These are phyloP conservation scores for Spergularia marina DNA, from an alignment of 148 eudicot genomes.

Conservation along the genomic window DNA sequence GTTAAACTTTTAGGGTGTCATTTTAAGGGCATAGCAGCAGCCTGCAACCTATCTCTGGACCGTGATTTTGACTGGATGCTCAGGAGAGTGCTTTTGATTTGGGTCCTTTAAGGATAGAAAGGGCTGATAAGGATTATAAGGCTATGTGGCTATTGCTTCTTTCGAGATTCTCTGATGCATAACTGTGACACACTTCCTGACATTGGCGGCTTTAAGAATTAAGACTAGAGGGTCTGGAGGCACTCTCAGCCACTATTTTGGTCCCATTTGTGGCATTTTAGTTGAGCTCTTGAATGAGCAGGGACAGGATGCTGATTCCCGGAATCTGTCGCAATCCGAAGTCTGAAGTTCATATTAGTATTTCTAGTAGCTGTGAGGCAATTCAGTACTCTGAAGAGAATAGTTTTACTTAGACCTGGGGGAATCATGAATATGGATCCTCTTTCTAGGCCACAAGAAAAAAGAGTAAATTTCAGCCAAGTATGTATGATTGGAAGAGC, in stretches of 20 bases:
- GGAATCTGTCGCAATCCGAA: conserved; percentile 10
- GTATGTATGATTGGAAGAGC: background rate
- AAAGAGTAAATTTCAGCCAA: conserved; percentile 25
- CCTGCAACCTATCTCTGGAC: conserved; percentile 13
- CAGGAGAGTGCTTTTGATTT: conserved; percentile 5
- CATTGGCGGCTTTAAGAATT: conserved; percentile 6
- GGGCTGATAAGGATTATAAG: background rate
- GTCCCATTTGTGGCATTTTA: background rate
- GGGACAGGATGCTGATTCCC: conserved; percentile 4
- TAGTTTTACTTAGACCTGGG: conserved; percentile 12
- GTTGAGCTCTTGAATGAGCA: conserved; percentile 11
- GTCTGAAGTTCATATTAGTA: conserved; percentile 9
- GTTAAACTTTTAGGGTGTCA: background rate
- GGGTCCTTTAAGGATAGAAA: conserved; percentile 3
- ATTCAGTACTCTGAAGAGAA: background rate
- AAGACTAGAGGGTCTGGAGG: background rate
- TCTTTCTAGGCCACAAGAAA: conserved; percentile 21
- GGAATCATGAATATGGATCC: conserved; percentile 19
- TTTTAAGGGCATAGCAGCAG: background rate
- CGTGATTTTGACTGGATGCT: conserved; percentile 16
- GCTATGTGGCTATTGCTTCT: conserved; percentile 13
- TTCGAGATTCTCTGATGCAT: conserved; percentile 6
- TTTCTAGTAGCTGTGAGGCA: conserved; percentile 8
- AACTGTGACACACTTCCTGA: conserved; percentile 4
- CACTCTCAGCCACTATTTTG: conserved; percentile 21